Evolutionary conservation across 2,329 filamentous ascomycete species (phyloP), one percentile per base, ranked within the genome.

Genomic region (Colletotrichum lindemuthianum): DNA sequence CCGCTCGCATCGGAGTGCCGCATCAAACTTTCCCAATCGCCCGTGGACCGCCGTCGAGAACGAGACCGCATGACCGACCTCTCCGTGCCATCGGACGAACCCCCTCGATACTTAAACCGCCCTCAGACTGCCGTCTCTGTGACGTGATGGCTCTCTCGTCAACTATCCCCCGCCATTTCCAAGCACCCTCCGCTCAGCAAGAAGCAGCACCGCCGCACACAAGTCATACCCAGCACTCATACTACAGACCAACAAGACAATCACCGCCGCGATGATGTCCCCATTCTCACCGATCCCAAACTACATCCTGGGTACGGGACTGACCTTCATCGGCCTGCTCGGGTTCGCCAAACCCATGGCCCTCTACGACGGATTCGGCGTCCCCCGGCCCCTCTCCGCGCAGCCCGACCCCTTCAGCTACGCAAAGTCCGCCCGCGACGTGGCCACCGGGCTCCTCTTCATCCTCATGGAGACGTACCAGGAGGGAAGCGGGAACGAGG

Each of bases 221-320:
- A 9, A 33, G 2, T 0, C 24, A 24, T 1, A 24, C 24, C 5
- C 24, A 24, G 24, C 24, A 24, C 24, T 24, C 24, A 11, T 10
- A 56, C n/a, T 12, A 33, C 4, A 8, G 34, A 12, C 12, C 11
- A 40, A n/a, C 13, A 8, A 13, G 4, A 36, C 7, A n/a, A 11
- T 34, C 15, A 33, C 10, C 10, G 5, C 48, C 10, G 43, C 39
- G 33, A 41, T 63, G 16, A 9, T 55, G 8, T 65, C 63, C 3
- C 63, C 59, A 2, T 65, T 65, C 63, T 65, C 63, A 8, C 59
- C 63, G 0, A 7, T 53, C 8, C 63, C 63, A 11, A 65, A 59
- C 32, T 70, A 71, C 55, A 48, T 65, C 33, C 66, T 70, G 43
- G 70, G 69, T 48, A 70, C 74, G 10, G 70, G 72, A 43, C 70